A percentile compares a stretch with the other conserved stretches of the same genome.
phyloP scores from a whole-genome alignment of 192 early-diverging fungal genomes.

The Podila clonocystis region DNA sequence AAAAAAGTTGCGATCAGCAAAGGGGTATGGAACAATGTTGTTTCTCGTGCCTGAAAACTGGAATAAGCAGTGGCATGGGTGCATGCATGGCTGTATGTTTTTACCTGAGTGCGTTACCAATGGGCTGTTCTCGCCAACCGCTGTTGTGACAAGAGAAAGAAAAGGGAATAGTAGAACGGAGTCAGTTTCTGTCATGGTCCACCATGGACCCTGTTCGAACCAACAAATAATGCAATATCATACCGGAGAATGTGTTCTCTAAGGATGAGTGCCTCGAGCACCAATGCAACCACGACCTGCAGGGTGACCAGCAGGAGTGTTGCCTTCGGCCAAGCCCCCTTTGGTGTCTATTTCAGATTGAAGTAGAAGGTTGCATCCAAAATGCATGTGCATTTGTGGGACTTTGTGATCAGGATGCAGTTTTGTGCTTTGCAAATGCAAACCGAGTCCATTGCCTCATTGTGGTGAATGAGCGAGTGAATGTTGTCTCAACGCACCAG shows the following conservation, averaged over 20 bases:
- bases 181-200: not conserved
- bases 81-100: no score
- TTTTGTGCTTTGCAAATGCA: not conserved
- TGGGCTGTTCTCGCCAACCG: not conserved
- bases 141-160: not conserved
- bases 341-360: slow-evolving; percentile 7
- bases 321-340: slow-evolving; percentile 40
- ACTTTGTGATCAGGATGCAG: not conserved
- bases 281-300: slow-evolving; percentile 9
- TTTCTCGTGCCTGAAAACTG: not conserved
- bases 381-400: not conserved
- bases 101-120: not conserved
- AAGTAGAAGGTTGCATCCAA: not conserved
- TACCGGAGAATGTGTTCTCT: slow-evolving; percentile 22
- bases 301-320: slow-evolving; percentile 25
- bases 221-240: not conserved
- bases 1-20: not conserved
- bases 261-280: slow-evolving; percentile 26
- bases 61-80: not conserved
- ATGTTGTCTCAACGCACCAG: not conserved
- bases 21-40: not conserved
- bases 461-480: no score
- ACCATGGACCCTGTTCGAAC: no score
- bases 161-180: not conserved
- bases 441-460: no score